Conservation (phyloP, 176 grass and related monocot genomes). For the Hsuehochloa calcarea region DNA sequence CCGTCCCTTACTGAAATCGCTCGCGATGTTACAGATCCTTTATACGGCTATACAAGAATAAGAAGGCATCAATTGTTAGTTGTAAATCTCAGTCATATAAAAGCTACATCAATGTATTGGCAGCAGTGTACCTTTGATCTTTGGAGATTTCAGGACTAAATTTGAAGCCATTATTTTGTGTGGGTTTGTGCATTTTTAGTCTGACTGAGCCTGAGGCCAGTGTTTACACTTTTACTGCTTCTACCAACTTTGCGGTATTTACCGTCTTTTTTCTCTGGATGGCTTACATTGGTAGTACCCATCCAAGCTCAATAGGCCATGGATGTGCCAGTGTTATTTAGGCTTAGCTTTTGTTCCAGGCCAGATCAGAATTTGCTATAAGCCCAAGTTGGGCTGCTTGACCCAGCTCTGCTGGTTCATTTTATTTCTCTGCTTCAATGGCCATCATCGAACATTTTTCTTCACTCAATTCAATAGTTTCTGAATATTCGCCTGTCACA, state of each 20-base stretch:
- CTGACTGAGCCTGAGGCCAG: no score
- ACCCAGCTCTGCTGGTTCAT: not conserved
- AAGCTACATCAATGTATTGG: not conserved
- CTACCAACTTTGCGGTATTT: no score
- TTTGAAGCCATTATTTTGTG: not conserved
- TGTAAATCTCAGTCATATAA: not conserved
- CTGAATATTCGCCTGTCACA: no score
- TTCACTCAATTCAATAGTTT: no score
- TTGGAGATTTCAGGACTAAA: not conserved
- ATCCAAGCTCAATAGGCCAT: no score
- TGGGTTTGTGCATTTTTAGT: not conserved
- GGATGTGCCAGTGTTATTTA: no score
- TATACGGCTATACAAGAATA: not conserved
- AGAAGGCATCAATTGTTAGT: not conserved
- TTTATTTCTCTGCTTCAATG: not conserved
- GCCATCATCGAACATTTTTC: no score
- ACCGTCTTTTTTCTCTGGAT: no score
- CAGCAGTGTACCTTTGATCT: not conserved
- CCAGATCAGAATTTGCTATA: not conserved
- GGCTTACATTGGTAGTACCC: no score
- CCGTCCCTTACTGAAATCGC: slow-evolving; percentile 50
- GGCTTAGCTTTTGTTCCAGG: no score
- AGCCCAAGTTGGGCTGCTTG: not conserved
- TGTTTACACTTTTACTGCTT: no score
- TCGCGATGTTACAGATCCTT: not conserved